Evolutionary conservation across 208 protist genomes (phyloP).

Genomic region (Trypanosomatidae sp.): DNA sequence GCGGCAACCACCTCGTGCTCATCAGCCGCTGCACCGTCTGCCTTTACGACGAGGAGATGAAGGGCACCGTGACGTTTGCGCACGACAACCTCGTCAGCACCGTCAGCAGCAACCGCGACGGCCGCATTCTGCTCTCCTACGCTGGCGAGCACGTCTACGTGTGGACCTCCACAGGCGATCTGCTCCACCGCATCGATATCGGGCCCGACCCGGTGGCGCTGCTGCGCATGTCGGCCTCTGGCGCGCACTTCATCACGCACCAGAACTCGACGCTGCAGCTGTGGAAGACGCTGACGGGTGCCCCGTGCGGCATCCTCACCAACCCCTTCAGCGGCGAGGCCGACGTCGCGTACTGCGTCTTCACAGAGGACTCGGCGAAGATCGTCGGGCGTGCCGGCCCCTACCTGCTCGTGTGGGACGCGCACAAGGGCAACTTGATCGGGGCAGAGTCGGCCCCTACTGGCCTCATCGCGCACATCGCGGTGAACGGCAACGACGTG

Average conservation of each 20-base stretch:
- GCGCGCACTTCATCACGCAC: constrained; percentile 47
- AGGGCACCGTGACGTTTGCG: constrained; percentile 26
- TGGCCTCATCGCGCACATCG: constrained; percentile 52
- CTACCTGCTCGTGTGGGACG: constrained; percentile 61
- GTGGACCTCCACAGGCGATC: constrained; percentile 61
- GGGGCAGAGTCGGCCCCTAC: constrained; percentile 48
- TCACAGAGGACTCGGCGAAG: constrained; percentile 61
- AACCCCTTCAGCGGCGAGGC: constrained; percentile 33
- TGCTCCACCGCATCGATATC: constrained; percentile 63
- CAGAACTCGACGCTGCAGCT: constrained; percentile 51
- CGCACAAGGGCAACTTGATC: constrained; percentile 36
- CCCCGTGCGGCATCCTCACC: constrained; percentile 26
- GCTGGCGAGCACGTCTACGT: constrained; percentile 60
- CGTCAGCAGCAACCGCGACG: constrained; percentile 58
- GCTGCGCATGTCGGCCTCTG: constrained; percentile 58
- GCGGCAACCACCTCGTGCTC: constrained; percentile 53
- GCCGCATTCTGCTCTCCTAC: constrained; percentile 59
- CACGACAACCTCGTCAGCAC: constrained; percentile 57
- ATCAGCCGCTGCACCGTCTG: constrained; percentile 38
- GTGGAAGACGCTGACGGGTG: constrained; percentile 64
- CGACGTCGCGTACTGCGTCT: constrained; percentile 38
- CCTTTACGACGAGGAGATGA: constrained; percentile 48
- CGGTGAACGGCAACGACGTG: constrained; percentile 43
- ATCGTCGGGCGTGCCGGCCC: constrained; percentile 52
- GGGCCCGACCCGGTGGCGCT: constrained; percentile 58